phyloP scores from a whole-genome alignment of 164 flowering plant genomes.

The Berberis thunbergii region DNA sequence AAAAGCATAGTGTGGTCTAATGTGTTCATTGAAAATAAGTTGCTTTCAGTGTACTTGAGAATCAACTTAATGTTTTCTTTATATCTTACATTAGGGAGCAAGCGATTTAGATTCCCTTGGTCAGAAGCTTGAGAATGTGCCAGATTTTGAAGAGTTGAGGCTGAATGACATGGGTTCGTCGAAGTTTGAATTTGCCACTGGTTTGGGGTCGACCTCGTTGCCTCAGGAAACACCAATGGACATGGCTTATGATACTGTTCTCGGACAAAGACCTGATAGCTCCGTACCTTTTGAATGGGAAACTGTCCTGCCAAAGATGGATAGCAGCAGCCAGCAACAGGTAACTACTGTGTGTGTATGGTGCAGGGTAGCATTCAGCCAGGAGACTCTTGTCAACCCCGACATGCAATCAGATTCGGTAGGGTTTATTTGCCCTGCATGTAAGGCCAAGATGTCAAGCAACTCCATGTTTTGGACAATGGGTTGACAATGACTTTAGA shows the following conservation, averaged over 20 bases:
- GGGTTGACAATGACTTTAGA: slow-evolving; percentile 13
- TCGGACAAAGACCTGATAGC: slow-evolving; percentile 26
- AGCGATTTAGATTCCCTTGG: slow-evolving; percentile 16
- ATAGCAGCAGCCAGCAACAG: slow-evolving; percentile 15
- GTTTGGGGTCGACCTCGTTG: slow-evolving; percentile 26
- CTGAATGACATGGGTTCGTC: slow-evolving; percentile 50
- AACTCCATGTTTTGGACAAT: slow-evolving; percentile 30
- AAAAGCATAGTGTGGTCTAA: neutral
- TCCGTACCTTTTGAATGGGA: slow-evolving; percentile 35
- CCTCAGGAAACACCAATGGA: slow-evolving; percentile 28
- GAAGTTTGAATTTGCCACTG: slow-evolving; percentile 22
- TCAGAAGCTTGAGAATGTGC: slow-evolving; percentile 29
- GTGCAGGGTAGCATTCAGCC: slow-evolving; percentile 66
- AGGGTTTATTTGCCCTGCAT: slow-evolving; percentile 78
- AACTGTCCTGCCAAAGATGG: slow-evolving; percentile 27
- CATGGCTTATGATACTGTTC: slow-evolving; percentile 23
- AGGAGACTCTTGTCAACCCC: slow-evolving; percentile 28
- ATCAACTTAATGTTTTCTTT: neutral
- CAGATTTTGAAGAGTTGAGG: slow-evolving; percentile 43
- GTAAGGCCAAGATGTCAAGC: slow-evolving; percentile 72
- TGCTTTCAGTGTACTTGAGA: neutral
- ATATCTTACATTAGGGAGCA: slow-evolving; percentile 22
- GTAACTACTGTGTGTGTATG: slow-evolving; percentile 60
- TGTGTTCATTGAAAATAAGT: neutral
- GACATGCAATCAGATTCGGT: slow-evolving; percentile 63